Evolutionary conservation across 2,329 filamentous ascomycete genomes (phyloP), one percentile per base, ranked within the genome.

Genomic region (Arthrobotrys conoides): DNA sequence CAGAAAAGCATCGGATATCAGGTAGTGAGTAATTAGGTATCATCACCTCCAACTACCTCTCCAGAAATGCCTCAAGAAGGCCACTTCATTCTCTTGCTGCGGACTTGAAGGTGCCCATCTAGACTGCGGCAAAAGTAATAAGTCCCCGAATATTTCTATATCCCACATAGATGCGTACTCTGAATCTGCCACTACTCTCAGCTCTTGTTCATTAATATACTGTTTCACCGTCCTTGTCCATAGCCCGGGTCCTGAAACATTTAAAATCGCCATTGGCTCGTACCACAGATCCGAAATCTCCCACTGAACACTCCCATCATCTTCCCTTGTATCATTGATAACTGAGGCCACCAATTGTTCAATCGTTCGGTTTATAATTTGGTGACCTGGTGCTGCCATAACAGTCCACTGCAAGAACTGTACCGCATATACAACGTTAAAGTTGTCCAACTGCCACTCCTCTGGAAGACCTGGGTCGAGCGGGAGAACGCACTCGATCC

Each of bases 351-450:
- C 53, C n/a, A 76, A 14, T 8, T 55, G 46, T 16, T 69, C 71
- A 27, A 76, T 76, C 3, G 71, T 65, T 9, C 71, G 41, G n/a
- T 64, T 57, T n/a, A 76, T 24, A 0, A 64, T 33, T 2, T 27
- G 33, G 16, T 76, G 71, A 1, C 33, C 44, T n/a, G 64, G 64
- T 20, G 36, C 14, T 9, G 71, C 71, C 64, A 69, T 64, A 5
- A 76, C 36, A 5, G 71, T 69, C 65, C 71, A 76, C 27, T 69
- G 64, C 16, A 76, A 36, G 27, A 76, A 65, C 44, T 70, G 71
- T 5, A 76, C 51, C 30, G 48, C 33, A n/a, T 49, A 48, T 10
- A 66, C 61, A 24, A 75, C n/a, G 9, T 57, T 55, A 36, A 46
- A 76, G 5, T 6, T 3, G 33, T 64, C 33, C 46, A 69, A 12